Evolutionary conservation across 2,329 filamentous ascomycete species (phyloP).

Genomic region (Ceratocystis harringtonii): DNA sequence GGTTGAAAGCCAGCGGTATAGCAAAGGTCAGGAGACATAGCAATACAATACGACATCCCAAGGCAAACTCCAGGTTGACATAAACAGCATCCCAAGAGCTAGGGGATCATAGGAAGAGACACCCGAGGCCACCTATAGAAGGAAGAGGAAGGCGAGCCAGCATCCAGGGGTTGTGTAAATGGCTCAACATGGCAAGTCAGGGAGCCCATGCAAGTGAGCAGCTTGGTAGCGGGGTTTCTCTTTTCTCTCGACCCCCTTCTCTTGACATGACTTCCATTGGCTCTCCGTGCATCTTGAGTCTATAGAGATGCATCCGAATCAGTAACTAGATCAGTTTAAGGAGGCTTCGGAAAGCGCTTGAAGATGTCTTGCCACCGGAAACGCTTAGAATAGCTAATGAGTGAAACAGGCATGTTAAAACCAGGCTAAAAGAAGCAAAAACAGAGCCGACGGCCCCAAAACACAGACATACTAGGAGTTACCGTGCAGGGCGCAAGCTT

Average conservation of each 20-base stretch:
- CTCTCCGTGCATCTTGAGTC: background rate
- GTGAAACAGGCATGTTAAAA: background rate
- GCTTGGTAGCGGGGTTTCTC: background rate
- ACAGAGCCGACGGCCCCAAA: background rate
- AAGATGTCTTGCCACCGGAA: background rate
- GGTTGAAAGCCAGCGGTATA: background rate
- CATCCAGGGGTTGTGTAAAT: conserved; percentile 5
- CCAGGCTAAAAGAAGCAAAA: background rate
- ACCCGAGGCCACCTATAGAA: background rate
- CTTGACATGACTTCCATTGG: background rate
- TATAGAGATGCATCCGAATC: background rate
- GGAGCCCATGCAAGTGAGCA: background rate
- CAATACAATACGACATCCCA: background rate
- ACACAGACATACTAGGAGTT: background rate
- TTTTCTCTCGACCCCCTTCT: background rate
- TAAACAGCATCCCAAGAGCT: background rate
- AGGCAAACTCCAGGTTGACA: background rate
- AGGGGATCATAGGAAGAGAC: background rate
- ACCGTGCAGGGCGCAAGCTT: background rate
- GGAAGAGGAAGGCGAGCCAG: background rate
- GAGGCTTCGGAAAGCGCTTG: background rate
- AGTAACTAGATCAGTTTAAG: background rate
- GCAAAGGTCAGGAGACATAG: background rate
- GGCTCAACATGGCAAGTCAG: background rate
- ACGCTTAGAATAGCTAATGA: background rate